These are phyloP conservation scores for Phlyctochytrium planicorne DNA, from an alignment of 192 early-diverging fungal species.

Conservation along the genomic window DNA sequence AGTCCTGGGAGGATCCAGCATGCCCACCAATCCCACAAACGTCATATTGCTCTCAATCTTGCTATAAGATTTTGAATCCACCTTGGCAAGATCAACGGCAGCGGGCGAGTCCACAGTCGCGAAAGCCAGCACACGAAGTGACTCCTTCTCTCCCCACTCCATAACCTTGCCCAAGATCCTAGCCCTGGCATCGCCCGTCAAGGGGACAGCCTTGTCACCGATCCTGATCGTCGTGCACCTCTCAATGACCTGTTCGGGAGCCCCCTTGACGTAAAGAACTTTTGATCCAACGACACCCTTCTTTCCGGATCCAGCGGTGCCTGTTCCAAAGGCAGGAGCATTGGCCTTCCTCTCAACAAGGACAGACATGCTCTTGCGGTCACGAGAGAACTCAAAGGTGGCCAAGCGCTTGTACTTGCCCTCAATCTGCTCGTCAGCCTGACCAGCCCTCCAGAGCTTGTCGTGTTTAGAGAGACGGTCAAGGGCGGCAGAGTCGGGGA, in stretches of 20 bases:
- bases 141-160: constrained; percentile 71
- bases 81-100: constrained; percentile 57
- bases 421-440: constrained; percentile 74
- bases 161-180: constrained; percentile 64
- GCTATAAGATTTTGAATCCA: constrained; percentile 15
- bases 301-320: neutral
- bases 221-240: constrained; percentile 70
- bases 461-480: constrained; percentile 17
- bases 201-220: constrained; percentile 47
- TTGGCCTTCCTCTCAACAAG: constrained; percentile 54
- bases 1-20: constrained; percentile 96
- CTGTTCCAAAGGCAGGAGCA: constrained; percentile 12
- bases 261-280: constrained; percentile 88
- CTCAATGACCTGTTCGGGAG: constrained; percentile 89
- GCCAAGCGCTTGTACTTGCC: constrained; percentile 54
- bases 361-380: constrained; percentile 98
- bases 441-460: constrained; percentile 46
- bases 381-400: constrained; percentile 93
- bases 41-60: constrained; percentile 66
- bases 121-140: constrained; percentile 88
- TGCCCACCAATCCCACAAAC: constrained; percentile 92
- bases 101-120: constrained; percentile 77
- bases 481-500: constrained; percentile 31
- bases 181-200: constrained; percentile 65
- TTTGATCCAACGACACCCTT: neutral